Conservation (phyloP, 495 filamentous ascomycete species). For the Aspergillus olivimuriae region DNA sequence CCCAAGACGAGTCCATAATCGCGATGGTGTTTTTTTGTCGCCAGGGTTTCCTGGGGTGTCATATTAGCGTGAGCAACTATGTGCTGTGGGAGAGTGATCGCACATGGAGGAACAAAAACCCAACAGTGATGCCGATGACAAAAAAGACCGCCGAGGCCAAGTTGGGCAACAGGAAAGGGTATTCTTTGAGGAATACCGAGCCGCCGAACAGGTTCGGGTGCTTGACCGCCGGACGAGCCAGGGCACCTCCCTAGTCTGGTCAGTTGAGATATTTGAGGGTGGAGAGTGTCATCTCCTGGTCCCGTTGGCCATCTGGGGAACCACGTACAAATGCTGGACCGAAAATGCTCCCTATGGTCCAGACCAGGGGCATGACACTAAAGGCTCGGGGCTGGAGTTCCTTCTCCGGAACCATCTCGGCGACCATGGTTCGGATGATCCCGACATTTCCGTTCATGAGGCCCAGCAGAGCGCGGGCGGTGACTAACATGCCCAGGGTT, state of each 20-base stretch:
- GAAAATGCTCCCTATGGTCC: constrained; percentile 79
- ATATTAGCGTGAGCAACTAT: too few species aligned
- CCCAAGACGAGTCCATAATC: constrained; percentile 71
- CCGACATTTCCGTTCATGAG: constrained; percentile 73
- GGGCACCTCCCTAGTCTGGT: too few species aligned
- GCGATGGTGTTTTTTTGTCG: constrained; percentile 50
- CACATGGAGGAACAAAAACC: constrained; percentile 61
- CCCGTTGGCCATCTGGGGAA: too few species aligned
- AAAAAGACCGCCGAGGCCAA: constrained; percentile 67
- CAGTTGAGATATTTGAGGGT: too few species aligned
- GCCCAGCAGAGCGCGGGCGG: constrained; percentile 61
- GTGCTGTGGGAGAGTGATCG: not conserved
- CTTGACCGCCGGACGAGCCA: constrained; percentile 68
- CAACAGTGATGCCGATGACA: constrained; percentile 62
- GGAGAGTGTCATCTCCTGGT: too few species aligned
- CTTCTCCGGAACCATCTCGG: constrained; percentile 75
- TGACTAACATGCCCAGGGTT: constrained; percentile 63
- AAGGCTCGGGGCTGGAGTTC: constrained; percentile 79
- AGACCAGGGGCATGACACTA: constrained; percentile 77
- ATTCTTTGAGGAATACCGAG: constrained; percentile 59
- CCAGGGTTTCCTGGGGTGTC: constrained; percentile 74
- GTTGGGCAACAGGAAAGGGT: constrained; percentile 80
- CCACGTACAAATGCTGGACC: constrained; percentile 84
- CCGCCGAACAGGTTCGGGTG: constrained; percentile 63
- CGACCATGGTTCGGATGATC: constrained; percentile 74